Evolutionary conservation across 2,329 filamentous ascomycete species (phyloP).

Genomic region (Corinectria fuckeliana): DNA sequence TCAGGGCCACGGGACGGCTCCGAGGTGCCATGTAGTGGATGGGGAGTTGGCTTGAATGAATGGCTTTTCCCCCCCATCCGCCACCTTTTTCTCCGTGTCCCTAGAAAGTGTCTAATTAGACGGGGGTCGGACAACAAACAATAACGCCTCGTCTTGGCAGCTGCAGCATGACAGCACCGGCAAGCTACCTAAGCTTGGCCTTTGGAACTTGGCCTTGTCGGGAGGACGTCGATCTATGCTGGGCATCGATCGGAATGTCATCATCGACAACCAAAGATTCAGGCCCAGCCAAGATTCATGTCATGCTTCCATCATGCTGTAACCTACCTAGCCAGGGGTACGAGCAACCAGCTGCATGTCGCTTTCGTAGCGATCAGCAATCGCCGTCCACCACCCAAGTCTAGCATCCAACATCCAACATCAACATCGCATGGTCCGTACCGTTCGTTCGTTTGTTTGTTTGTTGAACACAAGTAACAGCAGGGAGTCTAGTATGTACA

Average conservation of each 20-base stretch:
- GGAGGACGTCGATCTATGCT: not conserved
- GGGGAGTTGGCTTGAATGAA: not conserved
- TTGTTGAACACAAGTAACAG: too few relatives aligned
- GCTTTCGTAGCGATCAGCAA: not conserved
- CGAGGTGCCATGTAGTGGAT: slow-evolving; percentile 6
- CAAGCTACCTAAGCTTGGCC: not conserved
- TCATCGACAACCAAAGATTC: not conserved
- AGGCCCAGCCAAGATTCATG: not conserved
- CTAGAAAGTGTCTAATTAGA: not conserved
- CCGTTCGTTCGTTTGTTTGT: too few relatives aligned
- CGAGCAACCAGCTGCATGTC: not conserved
- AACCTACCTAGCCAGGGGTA: not conserved
- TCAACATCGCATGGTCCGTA: slow-evolving; percentile 33
- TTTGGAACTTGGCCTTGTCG: not conserved
- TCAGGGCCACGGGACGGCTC: slow-evolving; percentile 9
- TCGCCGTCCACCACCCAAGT: slow-evolving; percentile 21
- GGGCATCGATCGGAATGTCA: not conserved
- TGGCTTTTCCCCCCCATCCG: too few relatives aligned
- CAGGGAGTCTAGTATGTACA: not conserved
- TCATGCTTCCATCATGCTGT: not conserved
- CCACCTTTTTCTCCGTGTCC: too few relatives aligned
- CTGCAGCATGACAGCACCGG: not conserved
- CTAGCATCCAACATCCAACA: slow-evolving; percentile 25
- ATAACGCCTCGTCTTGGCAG: not conserved
- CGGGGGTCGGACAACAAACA: not conserved